Base-by-base conservation (phyloP, 2,329 filamentous ascomycete species). In the Exophiala sideris region DNA sequence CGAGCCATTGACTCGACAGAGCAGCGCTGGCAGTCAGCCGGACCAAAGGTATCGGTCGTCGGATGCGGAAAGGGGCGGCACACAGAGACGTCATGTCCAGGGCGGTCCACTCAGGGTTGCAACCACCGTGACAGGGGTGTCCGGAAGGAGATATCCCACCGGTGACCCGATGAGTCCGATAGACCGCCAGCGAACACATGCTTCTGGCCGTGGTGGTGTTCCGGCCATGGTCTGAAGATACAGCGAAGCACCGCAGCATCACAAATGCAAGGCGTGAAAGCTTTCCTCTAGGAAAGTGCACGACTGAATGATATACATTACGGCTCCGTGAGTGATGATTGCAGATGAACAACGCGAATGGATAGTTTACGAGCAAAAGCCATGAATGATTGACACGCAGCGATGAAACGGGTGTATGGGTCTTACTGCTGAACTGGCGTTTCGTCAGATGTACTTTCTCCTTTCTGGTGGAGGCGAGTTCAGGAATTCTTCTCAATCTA, bases 91-190 rank as follows among this genome's bases (percentile, higher is more conserved):
- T 40, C 50, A 49, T 10, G 35, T n/a, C 11, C 46, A 39, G 33
- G 38, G 42, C 18, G 50, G 41, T 3, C 35, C 53, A 21, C 33
- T 52, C 8, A 56, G 62, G 18, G 42, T 61, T n/a, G 45, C 54
- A 8, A 29, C 24, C 5, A 64, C 62, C 10, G 40, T 64, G 29
- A 56, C 56, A 10, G 62, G 62, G 14, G 62, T 64, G 7, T 54
- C 56, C 36, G 62, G 62, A 9, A 54, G 62, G 39, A 57, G 56
- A 52, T 64, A 64, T 56, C 56, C 60, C 36, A 60, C 55, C 16
- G 3, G 57, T 11, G 61, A 62, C 12, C 34, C 59, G 11, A 49
- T 53, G 52, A 59, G 51, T 51, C 48, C 56, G 2, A 48, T 62
- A 38, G 60, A 62, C 20, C 55, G 57, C 14, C 57, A 55, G 21